A percentile compares a stretch with the other conserved stretches of the same genome.
Conservation (phyloP, 805 yeast species). For the Sugiyamaella boreocaroliniensis region DNA sequence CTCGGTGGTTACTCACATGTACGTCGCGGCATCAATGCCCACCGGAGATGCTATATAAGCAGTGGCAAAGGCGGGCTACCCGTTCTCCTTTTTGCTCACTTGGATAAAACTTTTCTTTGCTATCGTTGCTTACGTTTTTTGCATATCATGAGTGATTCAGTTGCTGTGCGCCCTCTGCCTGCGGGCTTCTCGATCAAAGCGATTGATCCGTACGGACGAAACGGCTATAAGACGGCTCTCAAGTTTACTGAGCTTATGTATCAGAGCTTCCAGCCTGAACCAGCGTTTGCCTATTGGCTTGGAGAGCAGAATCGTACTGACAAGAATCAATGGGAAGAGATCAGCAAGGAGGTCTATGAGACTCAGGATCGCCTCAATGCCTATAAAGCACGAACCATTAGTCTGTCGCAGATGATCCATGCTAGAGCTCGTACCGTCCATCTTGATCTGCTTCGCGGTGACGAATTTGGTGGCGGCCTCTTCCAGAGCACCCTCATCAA, state of each 20-base stretch:
- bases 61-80: no score
- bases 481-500: neutral
- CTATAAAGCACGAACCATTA: slow-evolving; percentile 4
- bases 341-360: slow-evolving; percentile 1
- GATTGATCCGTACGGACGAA: neutral
- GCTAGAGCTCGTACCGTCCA: slow-evolving; percentile 7
- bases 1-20: no score
- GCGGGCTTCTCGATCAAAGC: neutral
- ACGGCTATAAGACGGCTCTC: neutral
- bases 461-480: slow-evolving; percentile 1
- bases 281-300: slow-evolving; percentile 7
- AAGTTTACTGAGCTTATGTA: slow-evolving; percentile 4
- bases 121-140: no score
- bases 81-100: no score
- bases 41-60: no score
- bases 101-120: no score
- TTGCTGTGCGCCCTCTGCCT: neutral
- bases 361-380: slow-evolving; percentile 10
- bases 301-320: slow-evolving; percentile 5
- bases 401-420: slow-evolving; percentile 4
- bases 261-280: slow-evolving; percentile 9
- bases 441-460: neutral
- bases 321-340: slow-evolving; percentile 2
- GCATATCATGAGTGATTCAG: no score
- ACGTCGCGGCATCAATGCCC: no score